These are phyloP conservation scores for Brassica juncea DNA, from an alignment of 345 rosid genomes.

Conservation along the genomic window DNA sequence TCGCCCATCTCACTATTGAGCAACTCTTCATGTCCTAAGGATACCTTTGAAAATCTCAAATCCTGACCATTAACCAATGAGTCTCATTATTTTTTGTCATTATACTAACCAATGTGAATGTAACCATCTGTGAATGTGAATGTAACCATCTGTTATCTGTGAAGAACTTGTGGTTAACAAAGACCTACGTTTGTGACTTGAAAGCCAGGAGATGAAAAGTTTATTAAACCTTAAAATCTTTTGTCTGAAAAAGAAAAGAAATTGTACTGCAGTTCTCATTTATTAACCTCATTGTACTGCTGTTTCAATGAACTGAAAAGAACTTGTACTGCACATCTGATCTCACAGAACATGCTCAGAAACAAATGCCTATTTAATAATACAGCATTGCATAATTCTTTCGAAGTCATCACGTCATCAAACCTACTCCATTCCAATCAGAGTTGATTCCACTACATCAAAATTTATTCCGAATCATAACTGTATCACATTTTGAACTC, in stretches of 20 bases:
- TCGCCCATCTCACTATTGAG: slow-evolving; percentile 77
- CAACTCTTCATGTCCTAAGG: slow-evolving; percentile 73
- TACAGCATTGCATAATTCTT: slow-evolving; percentile 16
- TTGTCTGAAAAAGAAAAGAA: background rate
- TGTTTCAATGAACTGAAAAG: background rate
- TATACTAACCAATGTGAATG: background rate
- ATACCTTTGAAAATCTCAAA: slow-evolving; percentile 47
- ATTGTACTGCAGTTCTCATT: background rate
- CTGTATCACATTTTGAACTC: slow-evolving; percentile 1
- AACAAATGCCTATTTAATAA: slow-evolving; percentile 14
- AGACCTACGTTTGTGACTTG: background rate
- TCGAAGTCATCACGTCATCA: slow-evolving; percentile 5
- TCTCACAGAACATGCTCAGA: slow-evolving; percentile 26
- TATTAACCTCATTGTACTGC: slow-evolving; percentile 1
- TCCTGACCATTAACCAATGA: slow-evolving; percentile 6
- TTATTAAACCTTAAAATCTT: background rate
- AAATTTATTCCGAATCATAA: slow-evolving; percentile 13
- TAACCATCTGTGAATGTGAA: background rate
- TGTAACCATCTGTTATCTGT: background rate
- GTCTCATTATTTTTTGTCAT: background rate
- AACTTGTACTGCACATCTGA: slow-evolving; percentile 26
- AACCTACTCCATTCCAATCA: slow-evolving; percentile 26
- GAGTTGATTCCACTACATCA: slow-evolving; percentile 4
- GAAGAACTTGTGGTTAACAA: background rate
- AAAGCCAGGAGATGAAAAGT: background rate